phyloP scores from a whole-genome alignment of 2,329 filamentous ascomycete species.

The Talaromyces pinophilus region DNA sequence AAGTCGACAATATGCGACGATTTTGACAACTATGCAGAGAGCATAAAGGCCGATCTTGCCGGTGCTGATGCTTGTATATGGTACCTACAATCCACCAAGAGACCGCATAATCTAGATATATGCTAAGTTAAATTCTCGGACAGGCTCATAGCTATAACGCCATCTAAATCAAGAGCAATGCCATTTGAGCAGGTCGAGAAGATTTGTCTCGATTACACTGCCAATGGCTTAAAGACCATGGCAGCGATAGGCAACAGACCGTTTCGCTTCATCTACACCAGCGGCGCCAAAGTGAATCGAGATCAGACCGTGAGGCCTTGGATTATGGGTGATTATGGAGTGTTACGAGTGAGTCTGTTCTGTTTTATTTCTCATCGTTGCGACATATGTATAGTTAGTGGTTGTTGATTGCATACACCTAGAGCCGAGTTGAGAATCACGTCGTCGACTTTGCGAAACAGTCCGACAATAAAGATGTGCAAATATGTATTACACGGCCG shows the following conservation, averaged over 20 bases:
- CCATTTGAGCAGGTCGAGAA: conserved; percentile 42
- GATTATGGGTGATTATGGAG: conserved; percentile 40
- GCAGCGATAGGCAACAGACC: conserved; percentile 33
- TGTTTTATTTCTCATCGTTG: too few relatives aligned
- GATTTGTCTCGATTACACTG: conserved; percentile 46
- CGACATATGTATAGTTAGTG: too few relatives aligned
- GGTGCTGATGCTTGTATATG: conserved; percentile 43
- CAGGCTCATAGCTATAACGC: conserved; percentile 39
- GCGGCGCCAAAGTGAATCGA: conserved; percentile 48
- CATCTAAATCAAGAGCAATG: conserved; percentile 34
- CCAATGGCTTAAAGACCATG: conserved; percentile 41
- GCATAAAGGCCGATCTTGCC: conserved; percentile 33
- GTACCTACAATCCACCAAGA: conserved; percentile 17
- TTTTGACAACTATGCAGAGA: conserved; percentile 37
- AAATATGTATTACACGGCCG: conserved; percentile 41
- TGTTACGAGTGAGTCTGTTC: conserved; percentile 50
- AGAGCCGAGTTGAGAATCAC: conserved; percentile 52
- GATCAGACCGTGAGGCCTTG: conserved; percentile 49
- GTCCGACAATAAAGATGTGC: conserved; percentile 37
- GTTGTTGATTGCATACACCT: conserved; percentile 26
- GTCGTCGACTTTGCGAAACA: conserved; percentile 47
- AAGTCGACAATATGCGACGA: conserved; percentile 35
- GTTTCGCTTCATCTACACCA: conserved; percentile 54
- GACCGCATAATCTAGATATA: neutral
- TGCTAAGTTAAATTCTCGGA: neutral